These are phyloP conservation scores for Imleria badia DNA, from an alignment of 768 basidiomycete species.

Conservation along the genomic window DNA sequence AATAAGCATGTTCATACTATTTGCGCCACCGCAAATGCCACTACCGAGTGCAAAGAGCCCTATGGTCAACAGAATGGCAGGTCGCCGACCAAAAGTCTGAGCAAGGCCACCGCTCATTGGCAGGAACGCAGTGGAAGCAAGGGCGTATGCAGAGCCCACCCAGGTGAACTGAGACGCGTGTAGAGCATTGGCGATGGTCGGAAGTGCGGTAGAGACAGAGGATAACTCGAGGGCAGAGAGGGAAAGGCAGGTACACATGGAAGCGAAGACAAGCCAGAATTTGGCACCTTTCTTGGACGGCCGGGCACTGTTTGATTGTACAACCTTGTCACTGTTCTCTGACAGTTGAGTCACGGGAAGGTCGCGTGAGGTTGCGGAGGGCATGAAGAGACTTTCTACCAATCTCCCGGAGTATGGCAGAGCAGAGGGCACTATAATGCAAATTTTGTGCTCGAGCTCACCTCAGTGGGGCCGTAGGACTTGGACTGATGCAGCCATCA, in stretches of 20 bases:
- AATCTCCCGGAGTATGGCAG: no score
- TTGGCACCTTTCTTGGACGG: background rate
- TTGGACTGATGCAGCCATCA: no score
- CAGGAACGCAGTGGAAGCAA: conserved; percentile 41
- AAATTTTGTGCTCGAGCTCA: no score
- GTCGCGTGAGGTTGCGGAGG: no score
- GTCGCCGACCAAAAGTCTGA: conserved; percentile 40
- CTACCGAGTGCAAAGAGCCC: conserved; percentile 42
- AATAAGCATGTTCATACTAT: conserved; percentile 42
- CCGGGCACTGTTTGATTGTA: background rate
- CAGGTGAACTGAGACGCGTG: conserved; percentile 41
- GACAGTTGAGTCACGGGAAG: no score
- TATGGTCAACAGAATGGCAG: conserved; percentile 32
- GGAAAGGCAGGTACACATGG: conserved; percentile 28
- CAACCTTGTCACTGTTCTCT: background rate
- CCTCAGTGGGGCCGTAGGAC: no score
- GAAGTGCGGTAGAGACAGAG: conserved; percentile 41
- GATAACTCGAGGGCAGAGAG: conserved; percentile 34
- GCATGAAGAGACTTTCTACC: no score
- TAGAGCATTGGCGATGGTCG: conserved; percentile 41
- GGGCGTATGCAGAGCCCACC: conserved; percentile 45
- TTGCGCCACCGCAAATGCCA: conserved; percentile 41
- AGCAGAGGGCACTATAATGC: no score
- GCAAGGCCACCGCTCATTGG: conserved; percentile 40
- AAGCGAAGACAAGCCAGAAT: conserved; percentile 34